phyloP scores from a whole-genome alignment of 352 stramenopile genomes.

The Thalassiosira oceanica region DNA sequence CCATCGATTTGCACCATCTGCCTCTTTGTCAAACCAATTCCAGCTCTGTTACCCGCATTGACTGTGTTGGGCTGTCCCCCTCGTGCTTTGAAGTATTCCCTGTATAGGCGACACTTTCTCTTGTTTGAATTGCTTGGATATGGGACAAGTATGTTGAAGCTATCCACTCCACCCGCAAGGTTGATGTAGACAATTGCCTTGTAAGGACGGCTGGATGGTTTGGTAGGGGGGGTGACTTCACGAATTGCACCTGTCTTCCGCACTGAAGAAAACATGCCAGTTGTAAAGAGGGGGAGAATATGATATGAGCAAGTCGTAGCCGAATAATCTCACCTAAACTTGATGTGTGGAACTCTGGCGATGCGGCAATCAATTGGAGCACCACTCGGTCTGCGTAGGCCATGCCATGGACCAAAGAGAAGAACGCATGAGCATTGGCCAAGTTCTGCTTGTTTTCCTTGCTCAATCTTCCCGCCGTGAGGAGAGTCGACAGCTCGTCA shows the following conservation, averaged over 20 bases:
- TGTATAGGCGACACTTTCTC: constrained; percentile 47
- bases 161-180: constrained; percentile 54
- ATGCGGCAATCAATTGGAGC: constrained; percentile 53
- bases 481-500: constrained; percentile 61
- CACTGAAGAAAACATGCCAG: not conserved
- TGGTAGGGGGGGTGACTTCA: constrained; percentile 2
- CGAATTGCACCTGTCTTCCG: constrained; percentile 17
- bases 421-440: constrained; percentile 12
- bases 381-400: constrained; percentile 27
- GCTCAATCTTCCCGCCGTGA: constrained; percentile 64
- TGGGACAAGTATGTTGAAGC: constrained; percentile 57
- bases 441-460: constrained; percentile 41
- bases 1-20: constrained; percentile 12
- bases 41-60: too few species aligned
- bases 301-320: not conserved
- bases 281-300: not conserved
- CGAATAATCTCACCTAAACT: constrained; percentile 4
- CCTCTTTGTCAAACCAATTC: constrained; percentile 19
- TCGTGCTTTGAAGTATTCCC: constrained; percentile 56
- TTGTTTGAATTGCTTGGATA: too few species aligned
- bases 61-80: too few species aligned
- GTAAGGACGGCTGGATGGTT: constrained; percentile 37
- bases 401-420: constrained; percentile 10
- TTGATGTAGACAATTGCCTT: constrained; percentile 72
- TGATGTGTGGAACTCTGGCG: constrained; percentile 71